Base-by-base conservation (phyloP, 106 monocot genomes). In the Dactylorhiza incarnata region DNA sequence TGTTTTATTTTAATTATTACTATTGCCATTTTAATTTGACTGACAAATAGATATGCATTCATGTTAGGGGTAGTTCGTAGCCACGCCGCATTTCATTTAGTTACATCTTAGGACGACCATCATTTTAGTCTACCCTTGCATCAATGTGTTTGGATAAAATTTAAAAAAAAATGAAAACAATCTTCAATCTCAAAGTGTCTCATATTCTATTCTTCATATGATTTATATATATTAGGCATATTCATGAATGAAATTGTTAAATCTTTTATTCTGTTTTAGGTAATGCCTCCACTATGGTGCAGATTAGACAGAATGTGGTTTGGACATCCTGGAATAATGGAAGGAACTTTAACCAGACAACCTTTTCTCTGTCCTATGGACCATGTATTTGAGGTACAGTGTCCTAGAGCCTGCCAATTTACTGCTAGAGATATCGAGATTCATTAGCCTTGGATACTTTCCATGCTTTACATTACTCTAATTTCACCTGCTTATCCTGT, bases 201-300 rank as follows among this genome's bases (percentile, higher is more conserved):
- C 5, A 53, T 48, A 61, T 56, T 15, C 17, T 54, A 12, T 71
- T 78, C 11, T 11, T n/a, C 73, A 48, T 45, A 48, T 49, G 17
- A 12, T 76, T 54, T 55, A 8, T 71, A 43, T 22, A 46, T 76
- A 8, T 19, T 74, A 59, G 37, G 43, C 20, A 20, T 73, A 37
- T 37, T 37, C 37, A 61, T 37, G 13, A 46, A 19, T 83, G 66
- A 62, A 46, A 71, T 19, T 85, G 45, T 84, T 24, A 76, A 37
- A 37, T 37, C 77, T 75, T 24, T 58, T 71, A 71, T 83, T 25
- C 48, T 78, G 72, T 76, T 84, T 85, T 84, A 99, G 97, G 93
- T 99, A 78, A 99, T 99, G 94, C 97, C 97, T 82, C 84, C 94
- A 68, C 77, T 99, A 74, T 99, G 97, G 97, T 99, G 97, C 89